Conservation (phyloP, 2,329 filamentous ascomycete species). For the Fulvia fulva region DNA sequence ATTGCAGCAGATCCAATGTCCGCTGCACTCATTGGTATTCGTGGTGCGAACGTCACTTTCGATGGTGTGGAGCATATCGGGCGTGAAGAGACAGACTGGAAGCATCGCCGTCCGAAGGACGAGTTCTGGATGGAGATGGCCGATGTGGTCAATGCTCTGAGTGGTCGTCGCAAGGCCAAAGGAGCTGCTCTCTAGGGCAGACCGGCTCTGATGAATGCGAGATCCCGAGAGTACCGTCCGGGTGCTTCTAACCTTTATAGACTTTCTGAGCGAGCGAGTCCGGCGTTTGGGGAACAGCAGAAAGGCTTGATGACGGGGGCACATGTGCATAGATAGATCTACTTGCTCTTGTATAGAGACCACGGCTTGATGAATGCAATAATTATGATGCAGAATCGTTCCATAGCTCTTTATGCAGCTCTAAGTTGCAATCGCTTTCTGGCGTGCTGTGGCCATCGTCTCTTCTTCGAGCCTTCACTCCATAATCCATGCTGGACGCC, state of each 20-base stretch:
- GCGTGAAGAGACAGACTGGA: slow-evolving; percentile 86
- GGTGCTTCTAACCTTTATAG: neutral
- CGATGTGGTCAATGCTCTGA: slow-evolving; percentile 77
- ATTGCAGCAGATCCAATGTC: slow-evolving; percentile 72
- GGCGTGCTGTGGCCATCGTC: no score
- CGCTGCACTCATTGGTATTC: slow-evolving; percentile 82
- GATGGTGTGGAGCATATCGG: slow-evolving; percentile 77
- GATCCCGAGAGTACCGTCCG: neutral
- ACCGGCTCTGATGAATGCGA: slow-evolving; percentile 9
- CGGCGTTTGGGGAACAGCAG: slow-evolving; percentile 3
- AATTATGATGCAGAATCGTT: neutral
- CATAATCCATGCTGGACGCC: neutral
- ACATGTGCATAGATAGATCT: neutral
- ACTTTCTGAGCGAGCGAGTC: slow-evolving; percentile 4
- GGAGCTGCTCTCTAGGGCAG: slow-evolving; percentile 19
- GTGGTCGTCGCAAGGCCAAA: slow-evolving; percentile 53
- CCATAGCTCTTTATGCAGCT: no score
- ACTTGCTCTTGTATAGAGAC: neutral
- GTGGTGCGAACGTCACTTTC: slow-evolving; percentile 86
- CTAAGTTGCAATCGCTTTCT: no score
- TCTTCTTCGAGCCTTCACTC: neutral
- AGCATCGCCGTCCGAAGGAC: slow-evolving; percentile 74
- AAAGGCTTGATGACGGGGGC: neutral
- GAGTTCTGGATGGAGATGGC: slow-evolving; percentile 84
- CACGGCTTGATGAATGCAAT: neutral